Evolutionary conservation across 352 stramenopile species (phyloP).

Genomic region (Globisporangium ultimum): DNA sequence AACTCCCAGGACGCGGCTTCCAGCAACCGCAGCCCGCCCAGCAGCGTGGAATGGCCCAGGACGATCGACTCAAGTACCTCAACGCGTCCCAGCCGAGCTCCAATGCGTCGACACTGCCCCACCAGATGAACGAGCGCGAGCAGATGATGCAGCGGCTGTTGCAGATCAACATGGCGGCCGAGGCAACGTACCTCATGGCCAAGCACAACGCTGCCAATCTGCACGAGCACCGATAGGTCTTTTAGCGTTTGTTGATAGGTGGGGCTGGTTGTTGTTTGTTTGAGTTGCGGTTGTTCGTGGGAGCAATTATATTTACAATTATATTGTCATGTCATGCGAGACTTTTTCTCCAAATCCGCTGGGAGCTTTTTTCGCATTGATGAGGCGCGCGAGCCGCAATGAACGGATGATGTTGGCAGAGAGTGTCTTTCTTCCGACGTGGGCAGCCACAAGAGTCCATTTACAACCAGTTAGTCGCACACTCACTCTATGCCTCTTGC

Average conservation of each 20-base stretch:
- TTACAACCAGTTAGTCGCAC: too few species aligned
- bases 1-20: constrained; percentile 18
- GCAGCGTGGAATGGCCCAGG: constrained; percentile 14
- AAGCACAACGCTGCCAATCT: constrained; percentile 72
- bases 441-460: too few species aligned
- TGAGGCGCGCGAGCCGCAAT: too few species aligned
- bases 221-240: constrained; percentile 22
- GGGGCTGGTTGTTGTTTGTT: too few species aligned
- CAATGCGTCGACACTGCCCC: background rate
- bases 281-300: background rate
- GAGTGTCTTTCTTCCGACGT: too few species aligned
- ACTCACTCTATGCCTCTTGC: too few species aligned
- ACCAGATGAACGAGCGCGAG: constrained; percentile 37
- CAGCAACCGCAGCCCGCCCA: constrained; percentile 18
- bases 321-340: too few species aligned
- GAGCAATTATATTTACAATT: background rate
- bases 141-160: constrained; percentile 57
- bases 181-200: constrained; percentile 66
- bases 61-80: constrained; percentile 67
- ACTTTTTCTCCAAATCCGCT: too few species aligned
- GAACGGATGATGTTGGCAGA: too few species aligned
- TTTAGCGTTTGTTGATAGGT: too few species aligned
- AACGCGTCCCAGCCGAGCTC: constrained; percentile 45
- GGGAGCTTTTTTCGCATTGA: too few species aligned
- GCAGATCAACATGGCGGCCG: constrained; percentile 63